Evolutionary conservation across 768 basidiomycete species (phyloP).

Genomic region (Suillus hirtellus): DNA sequence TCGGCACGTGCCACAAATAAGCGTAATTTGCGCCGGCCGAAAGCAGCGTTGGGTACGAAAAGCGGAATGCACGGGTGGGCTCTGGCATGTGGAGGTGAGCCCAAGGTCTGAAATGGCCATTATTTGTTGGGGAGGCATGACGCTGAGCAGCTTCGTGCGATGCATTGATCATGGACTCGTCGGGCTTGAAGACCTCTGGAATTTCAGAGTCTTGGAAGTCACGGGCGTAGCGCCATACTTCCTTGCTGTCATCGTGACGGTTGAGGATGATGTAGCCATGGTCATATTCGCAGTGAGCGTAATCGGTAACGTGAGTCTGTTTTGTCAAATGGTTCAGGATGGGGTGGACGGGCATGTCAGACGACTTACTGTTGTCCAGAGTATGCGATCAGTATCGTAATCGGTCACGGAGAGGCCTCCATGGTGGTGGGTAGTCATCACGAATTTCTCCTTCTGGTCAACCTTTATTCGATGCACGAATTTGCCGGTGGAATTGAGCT

Average conservation of each 20-base stretch:
- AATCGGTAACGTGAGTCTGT: conserved; percentile 23
- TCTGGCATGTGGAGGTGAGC: conserved; percentile 52
- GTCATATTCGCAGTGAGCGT: conserved; percentile 74
- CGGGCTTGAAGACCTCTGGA: conserved; percentile 34
- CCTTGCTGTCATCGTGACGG: conserved; percentile 53
- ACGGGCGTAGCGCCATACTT: conserved; percentile 64
- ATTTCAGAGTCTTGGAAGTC: conserved; percentile 30
- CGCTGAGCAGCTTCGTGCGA: conserved; percentile 23
- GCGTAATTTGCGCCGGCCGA: conserved; percentile 45
- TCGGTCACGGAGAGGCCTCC: conserved; percentile 66
- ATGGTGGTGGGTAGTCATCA: conserved; percentile 54
- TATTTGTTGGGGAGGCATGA: conserved; percentile 14
- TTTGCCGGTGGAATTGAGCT: conserved; percentile 35
- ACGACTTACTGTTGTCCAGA: conserved; percentile 51
- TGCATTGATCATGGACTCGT: conserved; percentile 26
- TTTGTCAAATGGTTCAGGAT: conserved; percentile 6
- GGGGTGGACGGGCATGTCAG: not conserved
- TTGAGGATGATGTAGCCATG: conserved; percentile 74
- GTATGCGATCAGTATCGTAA: conserved; percentile 42
- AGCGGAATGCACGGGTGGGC: conserved; percentile 54
- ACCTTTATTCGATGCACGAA: conserved; percentile 75
- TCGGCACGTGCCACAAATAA: conserved; percentile 64
- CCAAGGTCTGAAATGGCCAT: conserved; percentile 64
- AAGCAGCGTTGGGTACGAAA: conserved; percentile 66
- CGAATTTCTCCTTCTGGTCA: conserved; percentile 59